These are phyloP conservation scores for Penicillium steckii DNA, from an alignment of 495 filamentous ascomycete species.

Conservation along the genomic window DNA sequence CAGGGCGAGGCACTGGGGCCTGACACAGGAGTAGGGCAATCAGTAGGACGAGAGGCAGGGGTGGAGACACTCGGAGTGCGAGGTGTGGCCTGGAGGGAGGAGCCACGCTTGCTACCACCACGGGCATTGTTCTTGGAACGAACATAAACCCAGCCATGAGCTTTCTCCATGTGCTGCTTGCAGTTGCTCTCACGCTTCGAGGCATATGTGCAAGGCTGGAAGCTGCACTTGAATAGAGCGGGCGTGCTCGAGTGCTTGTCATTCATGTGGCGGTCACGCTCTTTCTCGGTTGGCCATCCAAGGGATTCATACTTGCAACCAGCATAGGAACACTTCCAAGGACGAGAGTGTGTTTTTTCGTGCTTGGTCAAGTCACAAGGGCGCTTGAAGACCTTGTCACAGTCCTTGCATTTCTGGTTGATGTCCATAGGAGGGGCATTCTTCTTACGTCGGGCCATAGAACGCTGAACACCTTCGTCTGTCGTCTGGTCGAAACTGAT, in stretches of 20 bases:
- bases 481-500: constrained; percentile 50
- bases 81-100: constrained; percentile 38
- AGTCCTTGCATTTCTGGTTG: constrained; percentile 72
- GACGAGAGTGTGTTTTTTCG: constrained; percentile 93
- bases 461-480: constrained; percentile 76
- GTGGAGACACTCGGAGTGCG: constrained; percentile 56
- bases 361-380: constrained; percentile 94
- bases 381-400: constrained; percentile 88
- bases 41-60: constrained; percentile 45
- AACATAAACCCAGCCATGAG: constrained; percentile 85
- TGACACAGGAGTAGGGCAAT: constrained; percentile 27
- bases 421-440: constrained; percentile 69
- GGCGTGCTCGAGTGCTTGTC: constrained; percentile 88
- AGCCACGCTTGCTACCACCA: constrained; percentile 43
- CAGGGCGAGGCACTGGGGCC: constrained; percentile 29
- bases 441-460: constrained; percentile 89
- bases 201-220: constrained; percentile 81
- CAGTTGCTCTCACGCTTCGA: constrained; percentile 97
- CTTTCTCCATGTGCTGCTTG: constrained; percentile 99
- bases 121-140: constrained; percentile 88
- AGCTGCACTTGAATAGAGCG: constrained; percentile 77
- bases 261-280: constrained; percentile 90
- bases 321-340: constrained; percentile 82
- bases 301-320: constrained; percentile 82
- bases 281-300: constrained; percentile 97